phyloP scores from a whole-genome alignment of 768 basidiomycete genomes.

The Tulasnella sp. region DNA sequence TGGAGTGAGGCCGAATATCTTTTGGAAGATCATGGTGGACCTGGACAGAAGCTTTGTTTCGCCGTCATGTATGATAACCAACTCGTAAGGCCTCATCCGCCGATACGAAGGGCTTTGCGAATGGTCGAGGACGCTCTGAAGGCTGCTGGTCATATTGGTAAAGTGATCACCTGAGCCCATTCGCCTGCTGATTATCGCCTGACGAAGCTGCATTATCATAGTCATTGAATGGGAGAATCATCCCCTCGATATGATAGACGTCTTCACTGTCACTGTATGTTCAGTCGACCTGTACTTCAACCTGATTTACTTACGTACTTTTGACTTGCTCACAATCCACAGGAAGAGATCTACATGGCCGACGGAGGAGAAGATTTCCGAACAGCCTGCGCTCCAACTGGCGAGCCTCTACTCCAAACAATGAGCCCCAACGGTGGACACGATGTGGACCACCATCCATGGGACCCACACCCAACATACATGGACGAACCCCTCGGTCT shows the following conservation, averaged over 20 bases:
- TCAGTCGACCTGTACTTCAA: background rate
- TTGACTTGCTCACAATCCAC: background rate
- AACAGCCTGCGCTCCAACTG: slow-evolving; percentile 22
- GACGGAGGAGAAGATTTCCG: slow-evolving; percentile 40
- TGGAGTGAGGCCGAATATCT: slow-evolving; percentile 54
- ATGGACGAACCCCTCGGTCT: slow-evolving; percentile 12
- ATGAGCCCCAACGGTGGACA: slow-evolving; percentile 32
- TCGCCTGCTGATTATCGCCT: no score
- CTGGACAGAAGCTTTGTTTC: slow-evolving; percentile 36
- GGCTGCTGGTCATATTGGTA: slow-evolving; percentile 56
- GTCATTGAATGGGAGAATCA: slow-evolving; percentile 61
- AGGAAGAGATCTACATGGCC: slow-evolving; percentile 34
- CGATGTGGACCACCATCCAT: background rate
- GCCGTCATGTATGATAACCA: slow-evolving; percentile 61
- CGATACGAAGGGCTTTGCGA: slow-evolving; percentile 50
- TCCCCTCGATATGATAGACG: slow-evolving; percentile 35
- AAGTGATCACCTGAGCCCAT: no score
- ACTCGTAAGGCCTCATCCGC: slow-evolving; percentile 49
- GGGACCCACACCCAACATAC: slow-evolving; percentile 11
- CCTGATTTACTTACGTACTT: no score
- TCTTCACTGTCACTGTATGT: slow-evolving; percentile 36
- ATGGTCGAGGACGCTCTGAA: slow-evolving; percentile 44
- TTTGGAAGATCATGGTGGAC: slow-evolving; percentile 37
- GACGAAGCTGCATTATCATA: no score
- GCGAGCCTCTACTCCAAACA: slow-evolving; percentile 45